Conservation (phyloP, 495 filamentous ascomycete genomes). For the Massariosphaeria phaeospora region DNA sequence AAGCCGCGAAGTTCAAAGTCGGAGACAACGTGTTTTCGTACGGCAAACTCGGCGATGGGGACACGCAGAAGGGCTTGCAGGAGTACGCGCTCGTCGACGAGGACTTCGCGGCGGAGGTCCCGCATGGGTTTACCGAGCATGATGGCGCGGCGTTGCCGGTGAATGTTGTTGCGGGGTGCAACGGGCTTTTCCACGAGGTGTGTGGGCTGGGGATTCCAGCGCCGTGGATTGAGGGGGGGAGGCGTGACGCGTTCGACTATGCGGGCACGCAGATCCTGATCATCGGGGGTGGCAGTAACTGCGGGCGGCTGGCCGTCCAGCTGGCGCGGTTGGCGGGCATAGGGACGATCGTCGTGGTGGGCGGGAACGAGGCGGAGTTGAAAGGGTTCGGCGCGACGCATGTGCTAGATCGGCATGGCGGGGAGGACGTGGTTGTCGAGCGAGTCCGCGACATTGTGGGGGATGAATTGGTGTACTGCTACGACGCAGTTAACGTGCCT, state of each 20-base stretch:
- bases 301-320: slow-evolving; percentile 23
- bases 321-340: slow-evolving; percentile 30
- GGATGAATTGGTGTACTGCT: slow-evolving; percentile 39
- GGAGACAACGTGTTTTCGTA: slow-evolving; percentile 28
- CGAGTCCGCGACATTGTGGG: slow-evolving; percentile 35
- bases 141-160: slow-evolving; percentile 35
- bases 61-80: slow-evolving; percentile 28
- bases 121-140: slow-evolving; percentile 31
- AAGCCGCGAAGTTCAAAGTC: slow-evolving; percentile 23
- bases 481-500: slow-evolving; percentile 33
- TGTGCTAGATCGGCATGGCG: slow-evolving; percentile 30
- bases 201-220: slow-evolving; percentile 26
- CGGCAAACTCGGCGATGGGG: neutral
- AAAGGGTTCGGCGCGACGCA: slow-evolving; percentile 28
- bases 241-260: slow-evolving; percentile 35
- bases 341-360: slow-evolving; percentile 34
- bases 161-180: slow-evolving; percentile 31
- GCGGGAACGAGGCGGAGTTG: slow-evolving; percentile 17
- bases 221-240: slow-evolving; percentile 10
- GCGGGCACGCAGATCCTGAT: slow-evolving; percentile 31
- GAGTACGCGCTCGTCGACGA: slow-evolving; percentile 35
- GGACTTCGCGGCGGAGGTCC: slow-evolving; percentile 25
- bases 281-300: slow-evolving; percentile 35
- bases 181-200: slow-evolving; percentile 34
- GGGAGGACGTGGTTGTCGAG: slow-evolving; percentile 27